Conservation (phyloP, 1,139 yeast species). For the Geotrichum bryndzae region DNA sequence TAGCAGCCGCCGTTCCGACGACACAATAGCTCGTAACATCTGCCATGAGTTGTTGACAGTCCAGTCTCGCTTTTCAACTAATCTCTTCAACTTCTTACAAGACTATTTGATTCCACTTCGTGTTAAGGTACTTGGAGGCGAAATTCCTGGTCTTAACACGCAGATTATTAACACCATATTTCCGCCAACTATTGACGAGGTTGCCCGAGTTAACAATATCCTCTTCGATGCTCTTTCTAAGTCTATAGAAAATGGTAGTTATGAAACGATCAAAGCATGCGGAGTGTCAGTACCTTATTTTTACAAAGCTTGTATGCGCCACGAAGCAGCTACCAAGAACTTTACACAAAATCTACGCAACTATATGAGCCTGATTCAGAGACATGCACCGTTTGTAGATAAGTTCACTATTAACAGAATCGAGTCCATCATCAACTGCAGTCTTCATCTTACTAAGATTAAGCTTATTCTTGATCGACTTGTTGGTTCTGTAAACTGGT, state of each 20-base stretch:
- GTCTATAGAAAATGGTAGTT: constrained; percentile 63
- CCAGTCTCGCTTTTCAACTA: constrained; percentile 69
- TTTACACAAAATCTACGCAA: constrained; percentile 41
- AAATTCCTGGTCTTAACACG: constrained; percentile 45
- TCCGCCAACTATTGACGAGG: constrained; percentile 94
- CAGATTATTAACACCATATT: constrained; percentile 67
- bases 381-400: constrained; percentile 20
- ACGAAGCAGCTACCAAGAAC: constrained; percentile 80
- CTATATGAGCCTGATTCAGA: constrained; percentile 17
- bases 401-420: constrained; percentile 52
- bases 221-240: constrained; percentile 65
- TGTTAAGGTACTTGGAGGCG: constrained; percentile 55
- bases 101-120: constrained; percentile 75
- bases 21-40: constrained; percentile 40
- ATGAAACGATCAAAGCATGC: constrained; percentile 71
- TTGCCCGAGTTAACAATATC: constrained; percentile 80
- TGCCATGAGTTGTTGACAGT: constrained; percentile 61
- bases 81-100: constrained; percentile 66
- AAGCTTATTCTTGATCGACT: constrained; percentile 63
- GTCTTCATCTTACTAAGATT: constrained; percentile 63
- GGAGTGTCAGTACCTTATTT: constrained; percentile 80
- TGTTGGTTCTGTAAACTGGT: constrained; percentile 36
- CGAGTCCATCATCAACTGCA: constrained; percentile 64
- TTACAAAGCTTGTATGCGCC: constrained; percentile 86
- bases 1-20: constrained; percentile 25